Percentiles rank a stretch among this genome's conserved stretches.
Evolutionary conservation across 768 basidiomycete genomes (phyloP).

Genomic region (Chalciporus pseudorubinellus): DNA sequence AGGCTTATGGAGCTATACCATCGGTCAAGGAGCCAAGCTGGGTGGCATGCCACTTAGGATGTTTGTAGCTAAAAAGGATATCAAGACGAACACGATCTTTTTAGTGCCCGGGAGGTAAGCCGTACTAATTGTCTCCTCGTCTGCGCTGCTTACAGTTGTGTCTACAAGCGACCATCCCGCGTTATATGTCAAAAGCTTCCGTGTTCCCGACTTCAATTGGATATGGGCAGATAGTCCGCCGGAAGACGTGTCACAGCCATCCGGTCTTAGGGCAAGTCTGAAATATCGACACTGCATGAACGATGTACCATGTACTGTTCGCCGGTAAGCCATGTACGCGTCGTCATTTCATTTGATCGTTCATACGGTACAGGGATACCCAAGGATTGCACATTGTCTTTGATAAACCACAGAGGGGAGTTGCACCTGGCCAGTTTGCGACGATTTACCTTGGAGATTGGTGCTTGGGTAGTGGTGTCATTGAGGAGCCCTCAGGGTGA

Average conservation of each 20-base stretch:
- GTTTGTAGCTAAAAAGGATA: slow-evolving; percentile 76
- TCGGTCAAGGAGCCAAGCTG: slow-evolving; percentile 78
- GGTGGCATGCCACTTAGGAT: slow-evolving; percentile 56
- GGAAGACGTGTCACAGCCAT: slow-evolving; percentile 33
- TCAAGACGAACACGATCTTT: slow-evolving; percentile 59
- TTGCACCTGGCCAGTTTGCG: slow-evolving; percentile 79
- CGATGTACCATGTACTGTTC: slow-evolving; percentile 50
- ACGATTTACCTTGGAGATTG: slow-evolving; percentile 69
- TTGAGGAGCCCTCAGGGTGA: slow-evolving; percentile 35
- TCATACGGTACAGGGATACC: slow-evolving; percentile 18
- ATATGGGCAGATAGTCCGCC: slow-evolving; percentile 70
- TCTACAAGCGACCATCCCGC: slow-evolving; percentile 56
- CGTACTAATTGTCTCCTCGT: not conserved
- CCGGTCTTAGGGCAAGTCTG: slow-evolving; percentile 49
- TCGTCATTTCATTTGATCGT: not conserved
- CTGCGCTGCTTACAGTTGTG: not conserved
- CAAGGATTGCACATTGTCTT: slow-evolving; percentile 45
- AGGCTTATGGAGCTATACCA: slow-evolving; percentile 82
- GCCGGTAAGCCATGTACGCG: slow-evolving; percentile 37
- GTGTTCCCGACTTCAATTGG: slow-evolving; percentile 62
- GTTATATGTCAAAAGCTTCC: slow-evolving; percentile 43
- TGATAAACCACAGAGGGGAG: slow-evolving; percentile 58
- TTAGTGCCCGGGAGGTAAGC: slow-evolving; percentile 73
- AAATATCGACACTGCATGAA: slow-evolving; percentile 74
- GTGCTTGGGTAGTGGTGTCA: slow-evolving; percentile 84